Percentiles rank a stretch among this genome's conserved stretches.
Conservation (phyloP, 2,329 filamentous ascomycete species). For the Penicillium hordei region DNA sequence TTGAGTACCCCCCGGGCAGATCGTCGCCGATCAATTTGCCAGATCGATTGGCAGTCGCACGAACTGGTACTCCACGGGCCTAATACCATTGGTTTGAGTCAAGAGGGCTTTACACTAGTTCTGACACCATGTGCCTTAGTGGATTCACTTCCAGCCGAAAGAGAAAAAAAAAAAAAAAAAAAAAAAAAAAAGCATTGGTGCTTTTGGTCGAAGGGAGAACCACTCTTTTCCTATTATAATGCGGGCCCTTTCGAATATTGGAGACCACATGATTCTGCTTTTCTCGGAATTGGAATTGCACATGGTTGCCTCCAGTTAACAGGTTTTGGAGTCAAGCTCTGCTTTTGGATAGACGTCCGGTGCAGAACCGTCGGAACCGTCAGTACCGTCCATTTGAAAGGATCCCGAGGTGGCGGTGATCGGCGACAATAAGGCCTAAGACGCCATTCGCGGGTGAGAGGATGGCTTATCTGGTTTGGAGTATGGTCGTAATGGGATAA, state of each 20-base stretch:
- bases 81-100: conserved; percentile 18
- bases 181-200: not conserved
- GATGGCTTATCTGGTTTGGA: conserved; percentile 4
- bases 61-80: conserved; percentile 20
- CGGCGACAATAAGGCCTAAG: conserved; percentile 15
- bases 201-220: too few relatives aligned
- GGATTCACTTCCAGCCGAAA: conserved; percentile 8
- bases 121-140: conserved; percentile 19
- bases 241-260: not conserved
- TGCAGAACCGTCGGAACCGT: conserved; percentile 1
- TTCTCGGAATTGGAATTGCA: not conserved
- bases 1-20: conserved; percentile 30
- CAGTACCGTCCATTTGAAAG: conserved; percentile 1
- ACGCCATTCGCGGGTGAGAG: not conserved
- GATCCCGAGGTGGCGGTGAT: conserved; percentile 15
- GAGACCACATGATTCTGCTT: not conserved
- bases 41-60: conserved; percentile 25
- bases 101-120: conserved; percentile 19
- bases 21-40: conserved; percentile 21
- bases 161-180: not conserved
- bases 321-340: conserved; percentile 10
- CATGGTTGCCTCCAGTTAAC: conserved; percentile 2
- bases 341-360: conserved; percentile 15
- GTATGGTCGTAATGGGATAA: not conserved
- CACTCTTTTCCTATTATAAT: not conserved